phyloP scores from a whole-genome alignment of 352 stramenopile species.

The Phytopythium delawarense region DNA sequence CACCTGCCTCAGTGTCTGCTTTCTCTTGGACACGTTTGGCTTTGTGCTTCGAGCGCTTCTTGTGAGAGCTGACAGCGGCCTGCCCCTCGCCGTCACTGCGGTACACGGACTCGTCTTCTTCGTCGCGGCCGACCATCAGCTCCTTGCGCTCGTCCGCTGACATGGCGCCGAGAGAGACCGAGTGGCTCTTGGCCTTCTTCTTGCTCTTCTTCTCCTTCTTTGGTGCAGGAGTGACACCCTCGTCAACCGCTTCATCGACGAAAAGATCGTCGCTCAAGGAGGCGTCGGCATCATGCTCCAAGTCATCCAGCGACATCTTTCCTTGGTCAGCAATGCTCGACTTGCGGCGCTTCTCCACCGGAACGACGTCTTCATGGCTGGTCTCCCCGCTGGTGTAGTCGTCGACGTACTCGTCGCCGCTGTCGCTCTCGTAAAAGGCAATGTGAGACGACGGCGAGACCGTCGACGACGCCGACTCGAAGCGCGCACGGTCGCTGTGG shows the following conservation, averaged over 20 bases:
- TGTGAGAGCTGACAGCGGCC: slow-evolving; percentile 12
- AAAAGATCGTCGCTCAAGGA: neutral
- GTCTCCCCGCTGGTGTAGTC: slow-evolving; percentile 4
- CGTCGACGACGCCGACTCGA: neutral
- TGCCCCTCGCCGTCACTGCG: slow-evolving; percentile 20
- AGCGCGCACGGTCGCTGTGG: slow-evolving; percentile 7
- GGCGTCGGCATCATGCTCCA: neutral
- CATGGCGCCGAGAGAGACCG: slow-evolving; percentile 1
- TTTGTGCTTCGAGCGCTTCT: slow-evolving; percentile 29
- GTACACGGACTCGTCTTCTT: slow-evolving; percentile 5
- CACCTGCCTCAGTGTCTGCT: slow-evolving; percentile 8
- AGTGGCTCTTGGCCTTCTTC: slow-evolving; percentile 7
- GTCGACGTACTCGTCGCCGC: slow-evolving; percentile 16
- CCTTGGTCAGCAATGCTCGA: slow-evolving; percentile 1
- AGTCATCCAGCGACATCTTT: neutral
- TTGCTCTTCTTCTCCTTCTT: slow-evolving; percentile 5
- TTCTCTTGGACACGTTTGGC: slow-evolving; percentile 12
- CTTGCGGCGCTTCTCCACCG: slow-evolving; percentile 7
- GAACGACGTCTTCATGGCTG: neutral
- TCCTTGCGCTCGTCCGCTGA: slow-evolving; percentile 5
- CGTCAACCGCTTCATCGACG: neutral
- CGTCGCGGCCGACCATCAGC: neutral
- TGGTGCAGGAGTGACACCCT: neutral
- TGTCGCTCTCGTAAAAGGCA: slow-evolving; percentile 1
- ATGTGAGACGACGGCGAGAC: slow-evolving; percentile 1